A percentile compares a stretch with the other conserved stretches of the same genome.
These are phyloP conservation scores for Mycena chlorophos DNA, from an alignment of 768 basidiomycete genomes.

Conservation along the genomic window DNA sequence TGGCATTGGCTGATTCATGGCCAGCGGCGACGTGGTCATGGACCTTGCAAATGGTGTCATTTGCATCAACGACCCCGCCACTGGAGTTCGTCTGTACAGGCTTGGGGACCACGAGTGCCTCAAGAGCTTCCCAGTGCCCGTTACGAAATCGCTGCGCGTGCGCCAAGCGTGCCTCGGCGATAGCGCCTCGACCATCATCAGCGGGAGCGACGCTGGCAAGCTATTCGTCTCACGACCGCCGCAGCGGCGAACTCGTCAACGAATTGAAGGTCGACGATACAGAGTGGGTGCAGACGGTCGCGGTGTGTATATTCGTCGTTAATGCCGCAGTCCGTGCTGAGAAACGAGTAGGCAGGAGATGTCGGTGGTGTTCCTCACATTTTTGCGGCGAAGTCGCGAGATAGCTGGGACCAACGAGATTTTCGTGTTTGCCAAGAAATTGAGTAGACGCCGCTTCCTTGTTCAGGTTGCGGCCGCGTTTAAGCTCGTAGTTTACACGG, in stretches of 20 bases:
- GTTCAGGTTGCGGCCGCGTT: no score
- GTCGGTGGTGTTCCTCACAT: background rate
- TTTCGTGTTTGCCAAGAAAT: background rate
- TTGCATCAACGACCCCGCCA: constrained; percentile 21
- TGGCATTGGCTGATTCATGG: background rate
- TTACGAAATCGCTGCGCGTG: background rate
- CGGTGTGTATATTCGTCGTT: background rate
- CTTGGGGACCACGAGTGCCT: background rate
- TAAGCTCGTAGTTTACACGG: no score
- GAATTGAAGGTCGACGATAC: background rate
- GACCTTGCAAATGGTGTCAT: constrained; percentile 9
- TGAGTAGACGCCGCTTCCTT: background rate
- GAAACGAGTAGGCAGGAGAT: background rate
- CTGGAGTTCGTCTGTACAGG: constrained; percentile 16
- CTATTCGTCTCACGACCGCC: background rate
- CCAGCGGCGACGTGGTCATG: constrained; percentile 12
- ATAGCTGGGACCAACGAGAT: background rate
- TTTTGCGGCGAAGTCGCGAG: background rate
- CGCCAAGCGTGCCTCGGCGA: background rate
- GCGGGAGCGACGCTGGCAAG: background rate
- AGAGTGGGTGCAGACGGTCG: background rate
- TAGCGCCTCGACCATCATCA: background rate
- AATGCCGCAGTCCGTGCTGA: background rate
- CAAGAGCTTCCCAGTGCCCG: background rate
- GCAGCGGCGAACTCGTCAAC: background rate